A percentile compares a stretch with the other conserved stretches of the same genome.
These are phyloP conservation scores for Podospora pseudocomata DNA, from an alignment of 495 filamentous ascomycete genomes.

Conservation along the genomic window DNA sequence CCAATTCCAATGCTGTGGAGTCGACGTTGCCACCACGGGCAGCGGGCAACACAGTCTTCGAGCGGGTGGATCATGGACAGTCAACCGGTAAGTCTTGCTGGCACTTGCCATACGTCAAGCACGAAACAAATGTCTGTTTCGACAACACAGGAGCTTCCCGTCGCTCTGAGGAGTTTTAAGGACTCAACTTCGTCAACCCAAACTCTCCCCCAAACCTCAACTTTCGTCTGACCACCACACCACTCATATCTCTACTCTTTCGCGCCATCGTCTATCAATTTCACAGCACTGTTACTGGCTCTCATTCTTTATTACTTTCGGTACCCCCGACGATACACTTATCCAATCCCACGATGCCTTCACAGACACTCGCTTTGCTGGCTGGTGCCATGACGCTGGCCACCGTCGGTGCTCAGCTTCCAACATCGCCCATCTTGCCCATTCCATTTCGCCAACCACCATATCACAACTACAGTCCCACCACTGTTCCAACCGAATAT, in stretches of 20 bases:
- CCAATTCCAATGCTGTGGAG: too few relatives aligned
- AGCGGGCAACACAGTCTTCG: not conserved
- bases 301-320: not conserved
- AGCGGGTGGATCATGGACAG: not conserved
- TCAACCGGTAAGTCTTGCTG: not conserved
- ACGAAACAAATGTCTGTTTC: not conserved
- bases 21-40: too few relatives aligned
- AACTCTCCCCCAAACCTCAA: not conserved
- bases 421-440: not conserved
- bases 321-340: not conserved
- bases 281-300: not conserved
- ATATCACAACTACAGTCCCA: not conserved
- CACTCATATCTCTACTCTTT: not conserved
- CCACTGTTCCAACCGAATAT: too few relatives aligned
- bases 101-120: not conserved
- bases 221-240: not conserved
- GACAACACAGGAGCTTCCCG: not conserved
- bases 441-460: not conserved
- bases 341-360: not conserved
- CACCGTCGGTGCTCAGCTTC: not conserved
- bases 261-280: not conserved
- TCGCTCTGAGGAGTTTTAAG: not conserved
- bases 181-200: not conserved
- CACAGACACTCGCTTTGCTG: not conserved
- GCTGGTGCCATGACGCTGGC: not conserved